Conservation (phyloP, 2,329 filamentous ascomycete genomes). For the Epichloe hybrida region DNA sequence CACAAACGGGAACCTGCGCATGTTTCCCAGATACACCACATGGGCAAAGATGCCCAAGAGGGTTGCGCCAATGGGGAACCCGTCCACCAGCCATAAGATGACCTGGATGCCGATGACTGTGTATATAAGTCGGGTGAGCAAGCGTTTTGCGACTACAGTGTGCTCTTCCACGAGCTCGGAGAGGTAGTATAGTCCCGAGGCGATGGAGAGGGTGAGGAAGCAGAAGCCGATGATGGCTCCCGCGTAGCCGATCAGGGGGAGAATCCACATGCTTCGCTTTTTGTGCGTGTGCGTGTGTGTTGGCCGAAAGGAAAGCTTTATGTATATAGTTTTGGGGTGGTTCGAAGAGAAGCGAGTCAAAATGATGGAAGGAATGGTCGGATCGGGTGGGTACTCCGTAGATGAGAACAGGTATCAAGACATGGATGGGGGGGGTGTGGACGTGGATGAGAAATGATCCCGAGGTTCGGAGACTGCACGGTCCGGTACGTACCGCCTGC, state of each 20-base stretch:
- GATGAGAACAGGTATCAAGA: too few relatives aligned
- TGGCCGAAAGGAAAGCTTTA: background rate
- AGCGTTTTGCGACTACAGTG: conserved; percentile 77
- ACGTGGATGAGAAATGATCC: background rate
- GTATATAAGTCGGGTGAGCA: conserved; percentile 81
- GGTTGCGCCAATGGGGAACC: conserved; percentile 65
- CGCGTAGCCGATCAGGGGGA: conserved; percentile 84
- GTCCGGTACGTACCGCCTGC: background rate
- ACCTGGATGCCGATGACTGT: conserved; percentile 60
- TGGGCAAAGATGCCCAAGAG: conserved; percentile 68
- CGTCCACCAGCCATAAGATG: conserved; percentile 65
- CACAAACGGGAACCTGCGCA: conserved; percentile 61
- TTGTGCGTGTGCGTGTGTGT: background rate
- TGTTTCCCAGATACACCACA: conserved; percentile 76
- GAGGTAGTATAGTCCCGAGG: conserved; percentile 96
- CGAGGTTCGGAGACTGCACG: too few relatives aligned
- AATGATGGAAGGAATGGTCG: too few relatives aligned
- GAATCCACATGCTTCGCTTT: conserved; percentile 67
- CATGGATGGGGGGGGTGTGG: background rate
- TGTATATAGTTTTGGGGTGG: background rate
- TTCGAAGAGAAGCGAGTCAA: background rate
- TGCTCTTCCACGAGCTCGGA: conserved; percentile 97
- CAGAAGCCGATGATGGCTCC: conserved; percentile 81
- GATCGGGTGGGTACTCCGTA: too few relatives aligned
- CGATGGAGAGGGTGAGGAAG: conserved; percentile 90